Conservation (phyloP, 768 basidiomycete species). For the Mycena capillaripes region DNA sequence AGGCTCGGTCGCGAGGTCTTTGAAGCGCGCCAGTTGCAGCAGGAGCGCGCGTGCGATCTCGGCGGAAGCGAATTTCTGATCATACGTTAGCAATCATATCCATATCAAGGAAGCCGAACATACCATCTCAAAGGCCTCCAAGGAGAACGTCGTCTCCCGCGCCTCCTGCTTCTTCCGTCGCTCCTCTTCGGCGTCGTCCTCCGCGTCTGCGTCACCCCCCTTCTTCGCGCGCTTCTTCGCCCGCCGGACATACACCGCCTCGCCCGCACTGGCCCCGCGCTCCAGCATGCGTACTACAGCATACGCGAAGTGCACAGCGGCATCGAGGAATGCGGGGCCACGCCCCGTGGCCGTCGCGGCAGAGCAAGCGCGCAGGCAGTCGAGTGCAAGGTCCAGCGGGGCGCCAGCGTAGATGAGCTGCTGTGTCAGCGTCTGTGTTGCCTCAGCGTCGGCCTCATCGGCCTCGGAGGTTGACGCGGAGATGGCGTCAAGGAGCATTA, state of each 20-base stretch:
- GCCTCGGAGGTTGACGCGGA: conserved; percentile 44
- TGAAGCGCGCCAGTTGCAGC: conserved; percentile 72
- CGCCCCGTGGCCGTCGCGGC: conserved; percentile 72
- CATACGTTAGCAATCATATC: conserved; percentile 20
- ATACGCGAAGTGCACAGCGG: conserved; percentile 87
- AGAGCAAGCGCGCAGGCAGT: conserved; percentile 83
- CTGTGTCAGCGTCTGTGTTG: conserved; percentile 85
- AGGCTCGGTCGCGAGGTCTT: conserved; percentile 53
- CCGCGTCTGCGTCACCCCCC: conserved; percentile 16
- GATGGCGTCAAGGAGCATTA: conserved; percentile 92
- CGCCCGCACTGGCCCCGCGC: conserved; percentile 82
- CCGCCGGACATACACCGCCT: conserved; percentile 59
- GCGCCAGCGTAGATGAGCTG: conserved; percentile 97
- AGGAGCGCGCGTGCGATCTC: conserved; percentile 90
- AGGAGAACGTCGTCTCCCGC: conserved; percentile 91
- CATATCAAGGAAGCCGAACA: conserved; percentile 40
- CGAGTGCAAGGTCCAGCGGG: conserved; percentile 89
- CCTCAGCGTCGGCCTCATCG: conserved; percentile 59
- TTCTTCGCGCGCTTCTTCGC: background rate
- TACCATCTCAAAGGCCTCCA: conserved; percentile 92
- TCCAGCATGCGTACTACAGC: conserved; percentile 92
- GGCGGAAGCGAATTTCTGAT: conserved; percentile 90
- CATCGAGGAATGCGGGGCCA: conserved; percentile 85
- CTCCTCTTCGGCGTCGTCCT: conserved; percentile 67
- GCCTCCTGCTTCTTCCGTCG: conserved; percentile 73